phyloP scores from a whole-genome alignment of 2,329 filamentous ascomycete genomes.

The Saccharata proteae region DNA sequence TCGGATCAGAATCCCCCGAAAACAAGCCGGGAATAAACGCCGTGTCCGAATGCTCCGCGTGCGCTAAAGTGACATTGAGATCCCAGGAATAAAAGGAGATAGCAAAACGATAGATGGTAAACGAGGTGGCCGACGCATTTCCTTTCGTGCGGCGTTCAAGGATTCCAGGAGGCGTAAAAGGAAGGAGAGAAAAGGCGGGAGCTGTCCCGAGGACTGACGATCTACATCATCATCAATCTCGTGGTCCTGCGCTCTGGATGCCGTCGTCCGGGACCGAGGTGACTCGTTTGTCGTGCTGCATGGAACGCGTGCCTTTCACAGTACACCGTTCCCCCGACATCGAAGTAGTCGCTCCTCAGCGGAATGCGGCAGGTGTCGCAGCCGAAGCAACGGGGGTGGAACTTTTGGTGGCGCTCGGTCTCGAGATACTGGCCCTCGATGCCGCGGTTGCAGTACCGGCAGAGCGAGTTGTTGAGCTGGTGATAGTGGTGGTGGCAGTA shows the following conservation, averaged over 20 bases:
- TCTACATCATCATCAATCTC: conserved; percentile 41
- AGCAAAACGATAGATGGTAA: too few relatives aligned
- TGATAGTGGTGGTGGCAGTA: conserved; percentile 93
- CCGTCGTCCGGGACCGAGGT: conserved; percentile 26
- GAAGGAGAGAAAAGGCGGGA: too few relatives aligned
- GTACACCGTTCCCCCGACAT: conserved; percentile 66
- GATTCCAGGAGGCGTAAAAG: too few relatives aligned
- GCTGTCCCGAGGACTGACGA: too few relatives aligned
- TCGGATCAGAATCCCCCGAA: too few relatives aligned
- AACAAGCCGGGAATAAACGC: too few relatives aligned
- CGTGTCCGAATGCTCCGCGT: too few relatives aligned
- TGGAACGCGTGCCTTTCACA: conserved; percentile 78
- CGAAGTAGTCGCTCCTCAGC: conserved; percentile 78
- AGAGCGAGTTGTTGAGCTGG: conserved; percentile 76
- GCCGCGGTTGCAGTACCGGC: conserved; percentile 63
- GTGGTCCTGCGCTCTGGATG: conserved; percentile 38
- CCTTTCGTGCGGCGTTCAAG: too few relatives aligned
- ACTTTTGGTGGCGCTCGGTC: conserved; percentile 65
- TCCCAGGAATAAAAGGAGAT: too few relatives aligned
- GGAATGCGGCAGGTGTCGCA: conserved; percentile 67
- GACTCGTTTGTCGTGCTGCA: conserved; percentile 29
- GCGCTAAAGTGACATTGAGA: too few relatives aligned
- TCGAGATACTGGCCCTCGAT: conserved; percentile 93
- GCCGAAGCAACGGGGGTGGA: conserved; percentile 76
- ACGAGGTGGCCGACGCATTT: too few relatives aligned